A percentile compares a stretch with the other conserved stretches of the same genome.
Evolutionary conservation across 2,329 filamentous ascomycete genomes (phyloP).

Genomic region (Gliomastix tumulicola): DNA sequence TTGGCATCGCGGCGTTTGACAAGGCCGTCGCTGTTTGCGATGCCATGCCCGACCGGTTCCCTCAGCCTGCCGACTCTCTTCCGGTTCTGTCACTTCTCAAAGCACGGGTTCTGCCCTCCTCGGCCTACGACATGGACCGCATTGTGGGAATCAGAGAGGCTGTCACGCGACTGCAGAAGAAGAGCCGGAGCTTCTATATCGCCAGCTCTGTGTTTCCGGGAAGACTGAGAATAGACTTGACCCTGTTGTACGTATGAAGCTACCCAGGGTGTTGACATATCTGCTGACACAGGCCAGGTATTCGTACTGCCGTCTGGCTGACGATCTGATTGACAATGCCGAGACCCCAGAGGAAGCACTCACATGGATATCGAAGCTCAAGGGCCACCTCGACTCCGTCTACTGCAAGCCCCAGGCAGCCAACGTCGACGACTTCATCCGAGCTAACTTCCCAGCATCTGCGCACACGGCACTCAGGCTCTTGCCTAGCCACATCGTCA

Average conservation of each 20-base stretch:
- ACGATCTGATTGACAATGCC: conserved; percentile 66
- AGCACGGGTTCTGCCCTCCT: conserved; percentile 37
- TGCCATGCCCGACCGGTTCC: conserved; percentile 53
- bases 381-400: conserved; percentile 46
- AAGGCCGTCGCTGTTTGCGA: conserved; percentile 60
- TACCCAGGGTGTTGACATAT: not conserved
- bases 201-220: conserved; percentile 65
- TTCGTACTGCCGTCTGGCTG: conserved; percentile 66
- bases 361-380: conserved; percentile 52
- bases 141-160: conserved; percentile 53
- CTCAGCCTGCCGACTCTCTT: conserved; percentile 32
- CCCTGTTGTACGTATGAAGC: conserved; percentile 54
- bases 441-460: conserved; percentile 41
- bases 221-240: conserved; percentile 59
- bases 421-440: conserved; percentile 24
- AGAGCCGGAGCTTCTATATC: conserved; percentile 69
- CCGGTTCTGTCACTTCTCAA: conserved; percentile 43
- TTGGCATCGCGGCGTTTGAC: conserved; percentile 63
- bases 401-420: conserved; percentile 27
- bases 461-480: conserved; percentile 49
- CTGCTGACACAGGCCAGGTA: conserved; percentile 35
- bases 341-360: conserved; percentile 40
- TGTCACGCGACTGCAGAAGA: conserved; percentile 47
- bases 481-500: conserved; percentile 50
- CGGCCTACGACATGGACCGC: conserved; percentile 48